A percentile compares a stretch with the other conserved stretches of the same genome.
Evolutionary conservation across 2,329 filamentous ascomycete genomes (phyloP).

Genomic region (Fusarium equiseti): DNA sequence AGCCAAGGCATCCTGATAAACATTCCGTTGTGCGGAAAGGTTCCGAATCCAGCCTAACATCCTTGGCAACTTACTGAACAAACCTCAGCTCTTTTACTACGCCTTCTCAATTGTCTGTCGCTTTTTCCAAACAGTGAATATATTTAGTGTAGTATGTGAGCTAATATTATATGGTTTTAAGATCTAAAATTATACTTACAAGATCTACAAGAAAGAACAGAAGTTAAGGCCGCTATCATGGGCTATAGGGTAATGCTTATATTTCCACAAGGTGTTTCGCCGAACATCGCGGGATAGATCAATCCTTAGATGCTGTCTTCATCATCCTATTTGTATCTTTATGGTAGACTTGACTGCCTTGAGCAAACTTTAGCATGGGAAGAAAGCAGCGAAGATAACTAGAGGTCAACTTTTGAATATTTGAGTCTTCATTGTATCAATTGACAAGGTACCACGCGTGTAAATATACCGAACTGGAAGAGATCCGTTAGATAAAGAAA

Average conservation of each 20-base stretch:
- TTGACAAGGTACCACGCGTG: too few species aligned
- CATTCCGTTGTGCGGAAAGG: neutral
- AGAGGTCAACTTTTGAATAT: too few species aligned
- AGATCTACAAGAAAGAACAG: accelerated
- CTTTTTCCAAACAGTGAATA: accelerated
- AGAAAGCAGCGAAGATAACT: too few species aligned
- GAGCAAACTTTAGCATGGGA: too few species aligned
- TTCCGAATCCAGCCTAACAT: neutral
- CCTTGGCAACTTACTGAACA: neutral
- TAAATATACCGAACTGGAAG: too few species aligned
- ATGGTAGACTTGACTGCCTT: too few species aligned
- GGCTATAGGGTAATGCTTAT: neutral
- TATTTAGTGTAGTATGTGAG: accelerated
- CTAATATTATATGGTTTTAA: accelerated
- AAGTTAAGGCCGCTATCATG: neutral
- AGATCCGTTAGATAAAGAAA: too few species aligned
- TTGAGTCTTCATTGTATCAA: too few species aligned
- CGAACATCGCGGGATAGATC: accelerated
- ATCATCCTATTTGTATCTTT: neutral
- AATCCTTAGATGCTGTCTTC: accelerated
- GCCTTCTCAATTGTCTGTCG: neutral
- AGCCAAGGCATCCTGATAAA: neutral
- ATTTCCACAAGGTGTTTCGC: neutral
- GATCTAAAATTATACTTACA: accelerated
- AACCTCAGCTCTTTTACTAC: neutral